phyloP scores from a whole-genome alignment of 306 rosid genomes.

The Macrotyloma uniflorum region DNA sequence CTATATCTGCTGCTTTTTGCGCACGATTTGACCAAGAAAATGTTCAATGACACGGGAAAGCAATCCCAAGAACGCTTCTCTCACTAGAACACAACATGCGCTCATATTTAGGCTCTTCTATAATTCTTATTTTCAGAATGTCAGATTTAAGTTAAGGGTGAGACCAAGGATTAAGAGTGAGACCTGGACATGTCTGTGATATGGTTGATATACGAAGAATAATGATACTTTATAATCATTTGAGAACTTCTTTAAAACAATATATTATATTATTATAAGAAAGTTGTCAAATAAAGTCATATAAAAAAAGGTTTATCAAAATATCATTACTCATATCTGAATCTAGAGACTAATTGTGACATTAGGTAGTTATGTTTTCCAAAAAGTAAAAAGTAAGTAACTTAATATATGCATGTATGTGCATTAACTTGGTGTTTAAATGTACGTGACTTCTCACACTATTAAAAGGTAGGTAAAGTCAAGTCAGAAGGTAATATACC shows the following conservation, averaged over 20 bases:
- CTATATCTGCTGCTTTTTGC: background rate
- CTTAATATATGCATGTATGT: no score
- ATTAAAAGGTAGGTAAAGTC: background rate
- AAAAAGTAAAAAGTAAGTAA: no score
- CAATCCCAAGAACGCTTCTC: background rate
- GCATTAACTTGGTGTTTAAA: constrained; percentile 10
- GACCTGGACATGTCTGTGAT: background rate
- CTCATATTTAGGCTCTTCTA: background rate
- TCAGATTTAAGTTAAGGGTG: background rate
- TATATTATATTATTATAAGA: no score
- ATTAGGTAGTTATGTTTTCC: no score
- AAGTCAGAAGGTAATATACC: background rate
- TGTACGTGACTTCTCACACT: background rate
- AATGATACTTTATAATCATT: no score
- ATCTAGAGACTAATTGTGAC: no score
- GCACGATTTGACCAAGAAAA: background rate
- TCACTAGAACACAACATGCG: background rate
- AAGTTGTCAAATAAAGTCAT: no score
- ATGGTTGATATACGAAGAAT: no score
- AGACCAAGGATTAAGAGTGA: background rate
- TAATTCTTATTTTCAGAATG: background rate
- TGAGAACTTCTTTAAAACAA: no score
- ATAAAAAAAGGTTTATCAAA: no score
- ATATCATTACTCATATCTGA: no score
- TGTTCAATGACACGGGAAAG: background rate